Evolutionary conservation across 768 basidiomycete genomes (phyloP).

Genomic region (Rhizopogon vulgaris): DNA sequence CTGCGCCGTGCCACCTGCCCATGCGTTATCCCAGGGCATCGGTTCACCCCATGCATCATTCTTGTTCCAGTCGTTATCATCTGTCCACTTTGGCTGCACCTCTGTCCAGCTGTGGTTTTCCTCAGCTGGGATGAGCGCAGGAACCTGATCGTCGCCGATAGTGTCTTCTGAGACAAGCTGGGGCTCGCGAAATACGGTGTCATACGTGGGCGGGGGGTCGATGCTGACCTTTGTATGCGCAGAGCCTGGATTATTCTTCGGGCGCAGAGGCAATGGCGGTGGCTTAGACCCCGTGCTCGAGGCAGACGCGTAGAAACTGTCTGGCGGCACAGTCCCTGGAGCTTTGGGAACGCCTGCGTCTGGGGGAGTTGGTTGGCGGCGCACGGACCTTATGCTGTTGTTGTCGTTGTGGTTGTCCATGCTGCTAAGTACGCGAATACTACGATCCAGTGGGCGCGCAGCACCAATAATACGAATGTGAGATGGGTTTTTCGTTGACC

Average conservation of each 20-base stretch:
- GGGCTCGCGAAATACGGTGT: slow-evolving; percentile 43
- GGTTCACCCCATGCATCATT: background rate
- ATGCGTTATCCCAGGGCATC: slow-evolving; percentile 23
- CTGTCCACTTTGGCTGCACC: slow-evolving; percentile 12
- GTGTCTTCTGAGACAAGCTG: slow-evolving; percentile 45
- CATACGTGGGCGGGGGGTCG: slow-evolving; percentile 24
- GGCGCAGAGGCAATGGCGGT: slow-evolving; percentile 30
- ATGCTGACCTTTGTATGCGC: slow-evolving; percentile 28
- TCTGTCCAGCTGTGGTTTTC: slow-evolving; percentile 22
- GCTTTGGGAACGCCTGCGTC: slow-evolving; percentile 34
- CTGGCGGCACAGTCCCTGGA: slow-evolving; percentile 20
- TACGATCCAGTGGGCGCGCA: background rate
- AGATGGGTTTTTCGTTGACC: background rate
- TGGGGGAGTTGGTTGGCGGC: slow-evolving; percentile 31
- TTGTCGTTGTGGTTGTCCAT: slow-evolving; percentile 36
- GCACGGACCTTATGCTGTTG: slow-evolving; percentile 23
- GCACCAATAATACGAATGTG: background rate
- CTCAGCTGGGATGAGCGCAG: slow-evolving; percentile 32
- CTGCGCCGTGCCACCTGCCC: slow-evolving; percentile 15
- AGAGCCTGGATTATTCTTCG: slow-evolving; percentile 26
- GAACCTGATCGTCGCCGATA: slow-evolving; percentile 28
- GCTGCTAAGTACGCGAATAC: background rate
- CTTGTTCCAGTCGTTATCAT: background rate
- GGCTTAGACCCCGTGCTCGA: slow-evolving; percentile 11
- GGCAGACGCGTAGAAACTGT: slow-evolving; percentile 22